phyloP scores from a whole-genome alignment of 2,329 filamentous ascomycete species.

The Ceratocystis cubensis region DNA sequence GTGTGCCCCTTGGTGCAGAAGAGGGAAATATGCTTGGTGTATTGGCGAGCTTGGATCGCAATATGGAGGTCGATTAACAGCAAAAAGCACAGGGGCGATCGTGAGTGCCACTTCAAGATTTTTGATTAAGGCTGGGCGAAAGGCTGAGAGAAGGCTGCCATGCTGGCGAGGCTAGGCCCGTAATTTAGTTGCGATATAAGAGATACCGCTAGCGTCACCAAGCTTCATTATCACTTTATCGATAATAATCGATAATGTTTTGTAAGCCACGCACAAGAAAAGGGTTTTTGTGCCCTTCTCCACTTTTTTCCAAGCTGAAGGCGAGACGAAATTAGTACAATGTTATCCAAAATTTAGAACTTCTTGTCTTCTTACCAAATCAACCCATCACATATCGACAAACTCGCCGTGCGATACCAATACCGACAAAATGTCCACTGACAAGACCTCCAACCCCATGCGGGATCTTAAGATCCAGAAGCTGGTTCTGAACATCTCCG shows the following conservation, averaged over 20 bases:
- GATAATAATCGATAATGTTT: background rate
- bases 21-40: background rate
- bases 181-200: background rate
- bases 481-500: slow-evolving; percentile 98
- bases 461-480: slow-evolving; percentile 99
- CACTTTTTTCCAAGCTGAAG: slow-evolving; percentile 15
- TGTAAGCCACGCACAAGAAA: slow-evolving; percentile 15
- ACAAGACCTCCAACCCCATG: slow-evolving; percentile 96
- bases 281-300: slow-evolving; percentile 21
- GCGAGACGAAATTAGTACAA: slow-evolving; percentile 14
- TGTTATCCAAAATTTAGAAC: background rate
- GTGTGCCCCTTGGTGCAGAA: background rate
- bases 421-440: slow-evolving; percentile 40
- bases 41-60: background rate
- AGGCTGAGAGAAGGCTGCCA: slow-evolving; percentile 20
- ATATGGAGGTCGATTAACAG: slow-evolving; percentile 1
- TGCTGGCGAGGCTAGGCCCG: slow-evolving; percentile 17
- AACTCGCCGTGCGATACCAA: slow-evolving; percentile 19
- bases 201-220: background rate
- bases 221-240: slow-evolving; percentile 11
- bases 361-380: slow-evolving; percentile 24
- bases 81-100: slow-evolving; percentile 15
- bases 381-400: slow-evolving; percentile 25
- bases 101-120: slow-evolving; percentile 20
- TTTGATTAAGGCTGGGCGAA: slow-evolving; percentile 19